A percentile compares a stretch with the other conserved stretches of the same genome.
phyloP scores from a whole-genome alignment of 768 basidiomycete species.

The Amanita fuliginea region DNA sequence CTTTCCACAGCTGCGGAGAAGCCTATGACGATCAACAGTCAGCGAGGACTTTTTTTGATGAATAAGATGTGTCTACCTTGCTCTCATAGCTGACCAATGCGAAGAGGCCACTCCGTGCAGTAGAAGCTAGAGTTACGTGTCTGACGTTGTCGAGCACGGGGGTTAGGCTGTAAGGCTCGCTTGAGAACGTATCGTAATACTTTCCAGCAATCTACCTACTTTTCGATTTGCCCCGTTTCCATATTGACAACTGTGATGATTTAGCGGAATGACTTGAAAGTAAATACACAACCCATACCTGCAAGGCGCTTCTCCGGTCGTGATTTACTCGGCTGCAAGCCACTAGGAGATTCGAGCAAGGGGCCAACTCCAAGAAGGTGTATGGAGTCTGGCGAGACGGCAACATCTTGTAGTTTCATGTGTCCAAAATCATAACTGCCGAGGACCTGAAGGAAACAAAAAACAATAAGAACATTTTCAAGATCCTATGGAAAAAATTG shows the following conservation, averaged over 20 bases:
- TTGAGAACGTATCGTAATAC: constrained; percentile 1
- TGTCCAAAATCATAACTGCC: constrained; percentile 47
- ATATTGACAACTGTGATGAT: constrained; percentile 51
- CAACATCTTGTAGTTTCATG: constrained; percentile 60
- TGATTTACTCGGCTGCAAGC: constrained; percentile 60
- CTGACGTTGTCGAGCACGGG: constrained; percentile 66
- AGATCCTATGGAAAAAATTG: constrained; percentile 7
- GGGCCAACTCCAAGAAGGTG: constrained; percentile 62
- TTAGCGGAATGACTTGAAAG: neutral
- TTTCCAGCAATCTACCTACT: constrained; percentile 25
- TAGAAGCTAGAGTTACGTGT: constrained; percentile 53
- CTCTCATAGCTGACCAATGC: constrained; percentile 69
- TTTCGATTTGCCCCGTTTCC: constrained; percentile 54
- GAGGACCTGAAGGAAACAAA: constrained; percentile 30
- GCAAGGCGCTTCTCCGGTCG: constrained; percentile 64
- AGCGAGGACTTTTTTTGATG: neutral
- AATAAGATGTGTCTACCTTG: constrained; percentile 29
- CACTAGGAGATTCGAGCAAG: constrained; percentile 47
- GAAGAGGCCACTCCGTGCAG: constrained; percentile 34
- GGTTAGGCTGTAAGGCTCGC: constrained; percentile 37
- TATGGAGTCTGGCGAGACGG: constrained; percentile 53
- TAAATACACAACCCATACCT: constrained; percentile 34
- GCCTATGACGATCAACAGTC: constrained; percentile 27
- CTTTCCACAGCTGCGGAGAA: constrained; percentile 70
- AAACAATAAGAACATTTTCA: neutral